Base-by-base conservation (phyloP, 305 asterid species). In the Stenogyne calaminthoides region DNA sequence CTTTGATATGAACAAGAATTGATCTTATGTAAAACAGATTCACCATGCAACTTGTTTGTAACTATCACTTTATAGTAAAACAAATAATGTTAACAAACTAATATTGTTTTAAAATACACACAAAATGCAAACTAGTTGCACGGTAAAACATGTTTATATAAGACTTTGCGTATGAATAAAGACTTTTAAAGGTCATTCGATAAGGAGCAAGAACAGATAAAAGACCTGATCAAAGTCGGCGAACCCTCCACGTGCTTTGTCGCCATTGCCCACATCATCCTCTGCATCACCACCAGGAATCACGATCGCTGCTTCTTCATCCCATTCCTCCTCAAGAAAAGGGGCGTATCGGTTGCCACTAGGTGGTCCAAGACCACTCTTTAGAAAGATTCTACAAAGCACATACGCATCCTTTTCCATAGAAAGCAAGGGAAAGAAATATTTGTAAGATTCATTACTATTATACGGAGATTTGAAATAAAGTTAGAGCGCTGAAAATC, bases 301-400 rank as follows among this genome's bases (percentile, higher is more conserved):
- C 80, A 91, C 14, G 7, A 86, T 81, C 2, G 83, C 52, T 12
- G 88, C 79, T 65, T 88, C 91, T 44, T 91, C 96, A 74, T 85
- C 87, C 97, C 98, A 93, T 78, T 93, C 98, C 82, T 93, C 97
- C 55, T 93, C 98, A 39, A 91, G 59, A 79, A 93, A 93, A 46
- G 98, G 97, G 22, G 97, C 97, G 74, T 93, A 93, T n/a, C 98
- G 88, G 76, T 91, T 91, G 34, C 96, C 98, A 63, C 88, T 91
- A 10, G 97, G 97, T 42, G 97, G 97, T 29, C 98, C 97, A 5
- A 93, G 49, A 44, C 98, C 97, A 82, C 97, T 90, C 86, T 93
- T 93, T 47, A 88, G 96, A 80, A 93, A 93, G 79, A 93, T 90
- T 80, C 98, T 83, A 81, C 98, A 93, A 1, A 93, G 96, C 82